Evolutionary conservation across 306 rosid genomes (phyloP), one percentile per base, ranked within the genome.

Genomic region (Delonix regia): DNA sequence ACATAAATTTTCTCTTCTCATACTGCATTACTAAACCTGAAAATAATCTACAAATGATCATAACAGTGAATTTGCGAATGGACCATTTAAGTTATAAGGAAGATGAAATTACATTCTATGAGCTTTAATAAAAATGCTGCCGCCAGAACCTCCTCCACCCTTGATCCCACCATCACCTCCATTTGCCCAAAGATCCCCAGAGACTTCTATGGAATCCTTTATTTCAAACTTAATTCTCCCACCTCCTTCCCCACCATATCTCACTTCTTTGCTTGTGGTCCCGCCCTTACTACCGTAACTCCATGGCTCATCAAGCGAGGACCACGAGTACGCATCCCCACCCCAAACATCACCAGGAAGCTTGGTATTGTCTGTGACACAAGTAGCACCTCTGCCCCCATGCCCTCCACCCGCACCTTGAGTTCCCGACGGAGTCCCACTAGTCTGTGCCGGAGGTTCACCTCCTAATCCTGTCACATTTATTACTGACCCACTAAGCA

Each of bases 81-180:
- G 36, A 69, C 44, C 8, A 36, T 41, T 60, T 1, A 47, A 62
- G 60, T 30, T 30, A 7, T 19, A 33, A 81, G 47, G 60, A 55
- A 36, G 60, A 59, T 77, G 76, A 59, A 19, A 81, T 85, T 91
- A 95, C 99, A 93, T 88, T 87, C 96, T 87, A 69, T 64, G 81
- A 80, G 96, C 90, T 71, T 76, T 80, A 74, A 95, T 65, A 80
- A 25, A 92, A 80, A 95, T 88, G 94, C 99, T 95, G 71, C 99
- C 99, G 47, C 96, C 99, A 24, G 99, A 95, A 38, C 99, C 99
- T 63, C 99, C 98, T 41, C 99, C 99, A 78, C 98, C 99, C 82
- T 95, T 91, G 53, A 87, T 80, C 51, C 97, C 92, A 27, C 95
- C 97, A 76, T 92, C 84, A 34, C 97, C 99, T 34, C 99, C 99